phyloP scores from a whole-genome alignment of 1,139 yeast genomes.

The Casaregolazyma lundiana region DNA sequence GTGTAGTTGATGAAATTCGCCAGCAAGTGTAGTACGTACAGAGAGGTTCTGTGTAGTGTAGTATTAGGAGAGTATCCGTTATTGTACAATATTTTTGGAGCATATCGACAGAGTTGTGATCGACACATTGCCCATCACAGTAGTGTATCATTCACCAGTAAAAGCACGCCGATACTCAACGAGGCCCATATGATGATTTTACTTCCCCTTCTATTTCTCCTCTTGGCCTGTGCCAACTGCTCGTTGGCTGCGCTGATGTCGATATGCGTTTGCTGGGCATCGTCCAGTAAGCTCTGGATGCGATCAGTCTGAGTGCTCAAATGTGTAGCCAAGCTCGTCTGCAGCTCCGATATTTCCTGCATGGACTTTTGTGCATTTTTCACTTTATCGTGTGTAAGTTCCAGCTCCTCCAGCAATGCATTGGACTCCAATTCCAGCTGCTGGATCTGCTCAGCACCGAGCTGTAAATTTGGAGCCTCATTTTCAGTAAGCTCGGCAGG shows the following conservation, averaged over 20 bases:
- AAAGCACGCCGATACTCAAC: slow-evolving; percentile 54
- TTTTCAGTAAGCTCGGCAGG: slow-evolving; percentile 25
- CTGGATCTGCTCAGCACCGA: slow-evolving; percentile 61
- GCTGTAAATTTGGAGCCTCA: slow-evolving; percentile 19
- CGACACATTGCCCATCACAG: too few species aligned
- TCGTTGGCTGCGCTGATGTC: slow-evolving; percentile 74
- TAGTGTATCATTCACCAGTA: slow-evolving; percentile 60
- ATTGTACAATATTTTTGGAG: too few species aligned
- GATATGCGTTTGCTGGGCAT: slow-evolving; percentile 62
- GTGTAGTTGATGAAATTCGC: slow-evolving; percentile 42
- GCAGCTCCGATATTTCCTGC: slow-evolving; percentile 73
- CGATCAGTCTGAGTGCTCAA: slow-evolving; percentile 71
- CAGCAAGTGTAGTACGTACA: not conserved
- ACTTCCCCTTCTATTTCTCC: slow-evolving; percentile 66
- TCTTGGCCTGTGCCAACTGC: slow-evolving; percentile 66
- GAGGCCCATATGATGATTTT: slow-evolving; percentile 60
- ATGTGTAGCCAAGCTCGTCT: slow-evolving; percentile 72
- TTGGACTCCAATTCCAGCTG: slow-evolving; percentile 69
- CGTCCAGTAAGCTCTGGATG: slow-evolving; percentile 61
- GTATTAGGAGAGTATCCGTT: not conserved
- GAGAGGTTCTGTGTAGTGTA: not conserved
- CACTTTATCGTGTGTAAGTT: slow-evolving; percentile 38
- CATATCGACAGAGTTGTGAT: not conserved
- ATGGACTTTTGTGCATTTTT: slow-evolving; percentile 65
- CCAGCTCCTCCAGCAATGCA: slow-evolving; percentile 64